These are phyloP conservation scores for Beta corolliflora DNA, from an alignment of 179 eudicot species.

Conservation along the genomic window DNA sequence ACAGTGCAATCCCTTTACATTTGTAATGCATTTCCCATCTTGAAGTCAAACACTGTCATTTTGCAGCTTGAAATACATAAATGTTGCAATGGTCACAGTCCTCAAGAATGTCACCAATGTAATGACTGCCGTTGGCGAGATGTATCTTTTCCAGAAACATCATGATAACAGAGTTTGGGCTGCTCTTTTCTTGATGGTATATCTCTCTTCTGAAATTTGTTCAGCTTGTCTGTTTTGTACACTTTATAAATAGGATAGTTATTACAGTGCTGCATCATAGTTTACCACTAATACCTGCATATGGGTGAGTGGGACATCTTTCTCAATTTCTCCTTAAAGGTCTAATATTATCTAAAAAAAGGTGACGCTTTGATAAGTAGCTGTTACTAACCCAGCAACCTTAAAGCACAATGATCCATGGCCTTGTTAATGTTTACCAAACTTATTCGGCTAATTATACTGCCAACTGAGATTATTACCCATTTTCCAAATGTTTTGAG, in stretches of 20 bases:
- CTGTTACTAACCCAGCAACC: background rate
- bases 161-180: slow-evolving; percentile 99
- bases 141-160: slow-evolving; percentile 87
- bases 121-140: slow-evolving; percentile 99
- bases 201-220: slow-evolving; percentile 14
- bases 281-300: background rate
- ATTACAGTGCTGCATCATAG: background rate
- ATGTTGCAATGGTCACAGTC: slow-evolving; percentile 99
- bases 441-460: background rate
- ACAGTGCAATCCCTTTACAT: background rate
- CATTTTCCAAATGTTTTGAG: background rate
- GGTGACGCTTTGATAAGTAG: background rate
- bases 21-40: background rate
- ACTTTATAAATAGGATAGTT: background rate
- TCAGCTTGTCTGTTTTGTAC: background rate
- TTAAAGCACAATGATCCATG: background rate
- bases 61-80: slow-evolving; percentile 92
- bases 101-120: slow-evolving; percentile 98
- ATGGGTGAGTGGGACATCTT: background rate
- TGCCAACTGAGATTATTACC: background rate
- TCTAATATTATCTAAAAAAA: background rate
- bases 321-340: background rate
- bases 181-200: slow-evolving; percentile 95
- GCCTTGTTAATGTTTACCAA: background rate
- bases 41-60: background rate